Evolutionary conservation across 331 rosid genomes (phyloP).

Genomic region (Malus hybrid): DNA sequence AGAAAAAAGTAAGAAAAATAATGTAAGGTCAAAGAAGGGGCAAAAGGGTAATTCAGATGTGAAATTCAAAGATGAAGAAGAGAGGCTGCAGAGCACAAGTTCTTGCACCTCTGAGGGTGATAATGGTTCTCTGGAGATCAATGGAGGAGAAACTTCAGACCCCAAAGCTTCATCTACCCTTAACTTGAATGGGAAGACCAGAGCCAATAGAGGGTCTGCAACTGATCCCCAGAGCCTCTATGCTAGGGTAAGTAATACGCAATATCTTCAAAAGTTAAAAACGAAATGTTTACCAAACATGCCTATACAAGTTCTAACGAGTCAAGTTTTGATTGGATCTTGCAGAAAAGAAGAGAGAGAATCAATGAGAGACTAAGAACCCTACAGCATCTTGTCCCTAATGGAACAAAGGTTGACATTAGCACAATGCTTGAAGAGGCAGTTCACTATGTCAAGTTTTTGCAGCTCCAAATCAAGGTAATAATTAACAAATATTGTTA

Average conservation of each 20-base stretch:
- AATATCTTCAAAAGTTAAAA: neutral
- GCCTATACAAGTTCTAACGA: neutral
- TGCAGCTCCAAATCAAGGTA: conserved; percentile 94
- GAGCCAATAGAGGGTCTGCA: conserved; percentile 86
- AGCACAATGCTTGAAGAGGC: conserved; percentile 99
- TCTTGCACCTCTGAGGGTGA: conserved; percentile 57
- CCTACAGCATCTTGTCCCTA: conserved; percentile 79
- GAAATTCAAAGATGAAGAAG: conserved; percentile 35
- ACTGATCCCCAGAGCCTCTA: conserved; percentile 95
- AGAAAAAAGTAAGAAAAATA: conserved; percentile 34
- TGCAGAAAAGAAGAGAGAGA: conserved; percentile 90
- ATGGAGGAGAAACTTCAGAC: conserved; percentile 39
- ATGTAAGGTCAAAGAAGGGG: conserved; percentile 28
- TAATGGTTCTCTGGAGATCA: conserved; percentile 44
- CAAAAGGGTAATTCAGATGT: conserved; percentile 18
- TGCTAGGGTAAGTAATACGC: conserved; percentile 59
- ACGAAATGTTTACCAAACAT: too few species aligned
- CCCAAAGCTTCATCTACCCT: conserved; percentile 25
- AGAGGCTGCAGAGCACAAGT: conserved; percentile 42
- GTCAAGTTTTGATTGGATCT: neutral
- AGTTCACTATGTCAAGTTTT: conserved; percentile 78
- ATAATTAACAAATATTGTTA: neutral
- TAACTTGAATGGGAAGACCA: conserved; percentile 52
- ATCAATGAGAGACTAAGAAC: conserved; percentile 73
- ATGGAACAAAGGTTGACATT: conserved; percentile 93